Conservation (phyloP, 441 rosid species). For the Pelargonium citronellum region DNA sequence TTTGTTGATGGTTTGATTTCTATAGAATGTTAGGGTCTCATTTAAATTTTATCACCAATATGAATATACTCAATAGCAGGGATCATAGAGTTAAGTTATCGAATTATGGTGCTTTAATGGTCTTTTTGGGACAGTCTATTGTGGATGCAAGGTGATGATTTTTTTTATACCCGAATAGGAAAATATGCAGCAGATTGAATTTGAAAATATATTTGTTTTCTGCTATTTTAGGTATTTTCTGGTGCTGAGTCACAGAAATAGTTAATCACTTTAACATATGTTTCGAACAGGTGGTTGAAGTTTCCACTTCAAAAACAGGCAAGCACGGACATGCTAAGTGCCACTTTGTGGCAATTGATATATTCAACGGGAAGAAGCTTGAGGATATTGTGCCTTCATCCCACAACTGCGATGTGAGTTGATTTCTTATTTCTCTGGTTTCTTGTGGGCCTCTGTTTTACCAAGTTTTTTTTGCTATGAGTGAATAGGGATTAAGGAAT, state of each 20-base stretch:
- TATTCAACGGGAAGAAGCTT: slow-evolving; percentile 82
- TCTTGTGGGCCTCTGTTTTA: not conserved
- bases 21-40: too few species aligned
- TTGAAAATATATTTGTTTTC: not conserved
- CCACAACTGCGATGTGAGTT: slow-evolving; percentile 82
- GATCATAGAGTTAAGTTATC: too few species aligned
- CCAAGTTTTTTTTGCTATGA: not conserved
- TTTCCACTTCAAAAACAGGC: slow-evolving; percentile 88
- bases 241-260: not conserved
- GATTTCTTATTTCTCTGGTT: not conserved
- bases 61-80: too few species aligned
- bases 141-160: too few species aligned
- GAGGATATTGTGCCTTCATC: slow-evolving; percentile 95
- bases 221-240: not conserved
- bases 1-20: too few species aligned
- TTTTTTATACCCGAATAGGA: too few species aligned
- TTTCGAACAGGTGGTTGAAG: slow-evolving; percentile 69
- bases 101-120: too few species aligned
- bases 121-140: too few species aligned
- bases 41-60: too few species aligned
- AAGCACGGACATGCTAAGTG: slow-evolving; percentile 98
- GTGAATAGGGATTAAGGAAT: too few species aligned
- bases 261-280: not conserved
- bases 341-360: slow-evolving; percentile 88
- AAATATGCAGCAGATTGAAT: too few species aligned